Conservation (phyloP, 495 filamentous ascomycete species). For the Talaromyces liani region DNA sequence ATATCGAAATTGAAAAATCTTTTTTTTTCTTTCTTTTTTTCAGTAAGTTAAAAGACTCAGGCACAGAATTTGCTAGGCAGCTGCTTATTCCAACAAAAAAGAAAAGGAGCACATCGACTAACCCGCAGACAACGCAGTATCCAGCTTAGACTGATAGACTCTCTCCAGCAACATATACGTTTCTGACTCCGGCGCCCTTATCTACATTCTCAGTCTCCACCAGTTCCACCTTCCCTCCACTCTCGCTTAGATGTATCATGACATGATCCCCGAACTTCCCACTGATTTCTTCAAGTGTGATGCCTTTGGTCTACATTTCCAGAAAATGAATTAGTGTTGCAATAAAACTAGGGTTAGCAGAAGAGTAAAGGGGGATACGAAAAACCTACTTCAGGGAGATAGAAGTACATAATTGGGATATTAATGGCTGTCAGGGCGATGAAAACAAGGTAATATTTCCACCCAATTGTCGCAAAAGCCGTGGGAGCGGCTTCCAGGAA, state of each 20-base stretch:
- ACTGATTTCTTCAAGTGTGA: slow-evolving; percentile 6
- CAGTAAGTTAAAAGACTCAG: too few relatives aligned
- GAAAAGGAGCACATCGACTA: too few relatives aligned
- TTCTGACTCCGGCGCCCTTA: slow-evolving; percentile 1
- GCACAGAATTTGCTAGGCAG: too few relatives aligned
- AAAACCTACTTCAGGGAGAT: slow-evolving; percentile 7
- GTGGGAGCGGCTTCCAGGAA: slow-evolving; percentile 14
- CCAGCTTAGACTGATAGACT: too few relatives aligned
- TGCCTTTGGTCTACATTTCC: slow-evolving; percentile 4
- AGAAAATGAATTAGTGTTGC: not conserved
- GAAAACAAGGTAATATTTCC: slow-evolving; percentile 13
- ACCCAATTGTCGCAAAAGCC: slow-evolving; percentile 13
- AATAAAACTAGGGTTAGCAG: not conserved
- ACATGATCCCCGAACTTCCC: slow-evolving; percentile 4
- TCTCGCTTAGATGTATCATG: slow-evolving; percentile 1
- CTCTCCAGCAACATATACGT: not conserved
- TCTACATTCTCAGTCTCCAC: slow-evolving; percentile 2
- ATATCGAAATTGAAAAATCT: not conserved
- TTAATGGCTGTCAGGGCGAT: slow-evolving; percentile 1
- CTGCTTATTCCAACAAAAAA: too few relatives aligned
- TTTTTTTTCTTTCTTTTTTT: too few relatives aligned
- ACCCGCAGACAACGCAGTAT: too few relatives aligned
- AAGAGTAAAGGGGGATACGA: not conserved
- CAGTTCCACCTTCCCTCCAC: not conserved
- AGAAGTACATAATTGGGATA: slow-evolving; percentile 6